Conservation (phyloP, 1,284 basidiomycete species). For the Cutaneotrichosporon cavernicola region DNA sequence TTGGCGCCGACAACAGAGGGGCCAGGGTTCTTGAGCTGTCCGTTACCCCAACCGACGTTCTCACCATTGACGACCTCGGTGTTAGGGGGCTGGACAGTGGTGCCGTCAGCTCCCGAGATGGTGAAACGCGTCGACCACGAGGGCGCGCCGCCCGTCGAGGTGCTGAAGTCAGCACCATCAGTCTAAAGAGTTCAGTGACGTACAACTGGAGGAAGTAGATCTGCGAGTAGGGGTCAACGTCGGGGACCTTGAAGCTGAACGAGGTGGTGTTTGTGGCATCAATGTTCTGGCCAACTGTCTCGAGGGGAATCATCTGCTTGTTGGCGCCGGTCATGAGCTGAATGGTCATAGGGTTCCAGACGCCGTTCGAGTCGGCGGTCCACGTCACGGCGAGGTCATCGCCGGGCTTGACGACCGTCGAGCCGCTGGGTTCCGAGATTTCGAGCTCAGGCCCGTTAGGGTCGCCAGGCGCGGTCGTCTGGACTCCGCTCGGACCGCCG, state of each 20-base stretch:
- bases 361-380: constrained; percentile 49
- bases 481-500: background rate
- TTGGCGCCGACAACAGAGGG: background rate
- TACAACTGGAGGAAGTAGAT: constrained; percentile 55
- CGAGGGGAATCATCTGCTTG: constrained; percentile 28
- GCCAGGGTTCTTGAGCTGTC: constrained; percentile 7
- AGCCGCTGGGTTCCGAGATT: constrained; percentile 35
- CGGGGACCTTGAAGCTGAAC: constrained; percentile 39
- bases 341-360: constrained; percentile 51
- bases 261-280: constrained; percentile 36
- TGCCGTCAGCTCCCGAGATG: constrained; percentile 48
- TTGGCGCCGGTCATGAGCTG: constrained; percentile 52
- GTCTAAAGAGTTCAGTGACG: constrained; percentile 10
- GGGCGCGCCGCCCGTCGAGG: constrained; percentile 32
- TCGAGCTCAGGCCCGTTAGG: background rate
- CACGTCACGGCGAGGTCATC: constrained; percentile 43
- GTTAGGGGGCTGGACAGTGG: constrained; percentile 42
- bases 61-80: constrained; percentile 36
- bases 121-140: constrained; percentile 54
- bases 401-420: constrained; percentile 47
- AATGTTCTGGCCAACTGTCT: constrained; percentile 42
- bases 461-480: constrained; percentile 1
- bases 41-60: constrained; percentile 43
- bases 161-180: constrained; percentile 26
- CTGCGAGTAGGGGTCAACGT: constrained; percentile 50